Conservation (phyloP, 805 yeast genomes). For the Cephaloascus albidus region DNA sequence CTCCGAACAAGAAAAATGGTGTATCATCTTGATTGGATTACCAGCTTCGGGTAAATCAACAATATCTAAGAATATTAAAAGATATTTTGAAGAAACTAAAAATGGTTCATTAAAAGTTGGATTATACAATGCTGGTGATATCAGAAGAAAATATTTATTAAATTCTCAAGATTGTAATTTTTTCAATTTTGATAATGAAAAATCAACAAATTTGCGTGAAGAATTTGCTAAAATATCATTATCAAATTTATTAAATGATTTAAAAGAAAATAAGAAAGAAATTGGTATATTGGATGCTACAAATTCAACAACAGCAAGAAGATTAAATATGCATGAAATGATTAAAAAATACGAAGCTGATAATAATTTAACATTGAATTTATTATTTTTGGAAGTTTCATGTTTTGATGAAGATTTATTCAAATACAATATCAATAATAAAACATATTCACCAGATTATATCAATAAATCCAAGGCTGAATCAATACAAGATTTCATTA, state of each 20-base stretch:
- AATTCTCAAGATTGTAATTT: slow-evolving; percentile 17
- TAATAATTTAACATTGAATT: slow-evolving; percentile 24
- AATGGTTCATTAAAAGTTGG: too few relatives aligned
- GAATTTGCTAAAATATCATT: slow-evolving; percentile 23
- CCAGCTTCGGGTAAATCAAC: background rate
- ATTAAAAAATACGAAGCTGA: slow-evolving; percentile 8
- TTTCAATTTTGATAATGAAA: slow-evolving; percentile 24
- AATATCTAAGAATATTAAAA: slow-evolving; percentile 1
- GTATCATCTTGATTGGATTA: slow-evolving; percentile 3
- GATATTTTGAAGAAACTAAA: slow-evolving; percentile 3
- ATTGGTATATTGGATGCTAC: slow-evolving; percentile 35
- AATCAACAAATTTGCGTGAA: slow-evolving; percentile 22
- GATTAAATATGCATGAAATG: slow-evolving; percentile 18
- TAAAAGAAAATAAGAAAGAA: slow-evolving; percentile 14
- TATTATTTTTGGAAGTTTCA: slow-evolving; percentile 50
- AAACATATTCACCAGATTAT: slow-evolving; percentile 57
- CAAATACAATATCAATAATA: slow-evolving; percentile 54
- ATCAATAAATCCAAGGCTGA: slow-evolving; percentile 36
- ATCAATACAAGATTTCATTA: slow-evolving; percentile 52
- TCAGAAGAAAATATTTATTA: slow-evolving; percentile 23
- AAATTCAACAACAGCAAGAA: slow-evolving; percentile 25
- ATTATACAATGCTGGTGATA: slow-evolving; percentile 45
- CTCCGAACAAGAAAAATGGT: too few relatives aligned
- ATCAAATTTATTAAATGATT: slow-evolving; percentile 19
- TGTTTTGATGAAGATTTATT: slow-evolving; percentile 44